Evolutionary conservation across 2,329 filamentous ascomycete genomes (phyloP).

Genomic region (Sarocladium strictum): DNA sequence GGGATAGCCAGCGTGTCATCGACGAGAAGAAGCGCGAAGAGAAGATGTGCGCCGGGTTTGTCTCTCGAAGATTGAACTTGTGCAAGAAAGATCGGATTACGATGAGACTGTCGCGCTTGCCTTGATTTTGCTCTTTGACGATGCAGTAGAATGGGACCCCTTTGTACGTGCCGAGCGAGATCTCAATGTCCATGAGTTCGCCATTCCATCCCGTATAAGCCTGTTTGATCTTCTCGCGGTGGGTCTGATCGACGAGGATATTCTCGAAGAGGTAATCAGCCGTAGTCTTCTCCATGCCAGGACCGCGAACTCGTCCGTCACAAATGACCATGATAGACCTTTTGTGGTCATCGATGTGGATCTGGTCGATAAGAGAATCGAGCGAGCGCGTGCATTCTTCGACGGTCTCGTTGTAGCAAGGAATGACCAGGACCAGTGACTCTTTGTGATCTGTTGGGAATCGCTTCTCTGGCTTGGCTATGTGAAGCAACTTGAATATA

Average conservation of each 20-base stretch:
- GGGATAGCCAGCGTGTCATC: constrained; percentile 25
- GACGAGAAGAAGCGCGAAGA: constrained; percentile 26
- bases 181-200: constrained; percentile 29
- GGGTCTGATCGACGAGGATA: constrained; percentile 23
- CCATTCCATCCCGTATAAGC: constrained; percentile 34
- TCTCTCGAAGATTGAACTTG: constrained; percentile 33
- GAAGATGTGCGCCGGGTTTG: constrained; percentile 29
- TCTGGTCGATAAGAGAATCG: constrained; percentile 22
- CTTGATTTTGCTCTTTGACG: constrained; percentile 36
- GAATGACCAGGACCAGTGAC: constrained; percentile 30
- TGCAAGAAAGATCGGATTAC: constrained; percentile 34
- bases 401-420: constrained; percentile 36
- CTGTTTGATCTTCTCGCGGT: constrained; percentile 22
- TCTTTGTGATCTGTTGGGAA: constrained; percentile 21
- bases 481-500: constrained; percentile 14
- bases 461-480: constrained; percentile 13
- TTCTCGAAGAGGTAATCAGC: constrained; percentile 32
- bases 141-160: constrained; percentile 35
- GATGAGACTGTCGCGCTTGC: constrained; percentile 36
- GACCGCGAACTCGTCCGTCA: constrained; percentile 18
- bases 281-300: constrained; percentile 18
- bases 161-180: constrained; percentile 31
- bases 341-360: constrained; percentile 16
- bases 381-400: constrained; percentile 28
- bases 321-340: constrained; percentile 19